Evolutionary conservation across 2,329 filamentous ascomycete species (phyloP).

Genomic region (Claviceps capensis): DNA sequence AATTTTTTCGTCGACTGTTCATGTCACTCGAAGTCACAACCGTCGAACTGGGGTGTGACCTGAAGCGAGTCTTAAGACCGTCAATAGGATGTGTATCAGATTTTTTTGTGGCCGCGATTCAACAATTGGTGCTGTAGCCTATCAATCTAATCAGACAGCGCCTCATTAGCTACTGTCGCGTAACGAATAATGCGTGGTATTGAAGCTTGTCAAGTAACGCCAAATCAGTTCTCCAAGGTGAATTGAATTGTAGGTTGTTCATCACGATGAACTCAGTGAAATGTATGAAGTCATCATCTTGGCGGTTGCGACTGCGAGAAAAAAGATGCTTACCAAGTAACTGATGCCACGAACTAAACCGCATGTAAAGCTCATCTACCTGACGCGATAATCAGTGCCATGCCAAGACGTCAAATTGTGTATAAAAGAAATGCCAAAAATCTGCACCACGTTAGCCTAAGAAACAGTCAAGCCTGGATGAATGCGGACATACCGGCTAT

Average conservation of each 20-base stretch:
- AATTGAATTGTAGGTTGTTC: constrained; percentile 28
- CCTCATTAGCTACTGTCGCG: constrained; percentile 1
- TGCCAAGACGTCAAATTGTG: neutral
- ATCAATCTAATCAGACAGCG: neutral
- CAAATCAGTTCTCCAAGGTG: constrained; percentile 50
- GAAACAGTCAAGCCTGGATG: neutral
- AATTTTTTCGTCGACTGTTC: too few species aligned
- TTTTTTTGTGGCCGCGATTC: neutral
- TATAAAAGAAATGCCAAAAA: neutral
- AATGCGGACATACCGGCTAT: constrained; percentile 19
- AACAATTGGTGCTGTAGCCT: neutral
- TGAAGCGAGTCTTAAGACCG: too few species aligned
- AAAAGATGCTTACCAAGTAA: neutral
- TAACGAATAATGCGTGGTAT: neutral
- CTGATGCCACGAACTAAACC: neutral
- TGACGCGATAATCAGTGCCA: neutral
- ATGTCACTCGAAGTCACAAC: too few species aligned
- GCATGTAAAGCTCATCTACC: neutral
- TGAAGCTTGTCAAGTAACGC: constrained; percentile 1
- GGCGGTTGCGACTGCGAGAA: constrained; percentile 11
- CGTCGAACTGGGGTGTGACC: too few species aligned
- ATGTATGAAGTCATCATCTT: constrained; percentile 35
- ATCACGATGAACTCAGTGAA: constrained; percentile 42
- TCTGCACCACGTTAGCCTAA: neutral
- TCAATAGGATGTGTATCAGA: neutral